These are phyloP conservation scores for Podaxis carcinomalis DNA, from an alignment of 768 basidiomycete species.

Conservation along the genomic window DNA sequence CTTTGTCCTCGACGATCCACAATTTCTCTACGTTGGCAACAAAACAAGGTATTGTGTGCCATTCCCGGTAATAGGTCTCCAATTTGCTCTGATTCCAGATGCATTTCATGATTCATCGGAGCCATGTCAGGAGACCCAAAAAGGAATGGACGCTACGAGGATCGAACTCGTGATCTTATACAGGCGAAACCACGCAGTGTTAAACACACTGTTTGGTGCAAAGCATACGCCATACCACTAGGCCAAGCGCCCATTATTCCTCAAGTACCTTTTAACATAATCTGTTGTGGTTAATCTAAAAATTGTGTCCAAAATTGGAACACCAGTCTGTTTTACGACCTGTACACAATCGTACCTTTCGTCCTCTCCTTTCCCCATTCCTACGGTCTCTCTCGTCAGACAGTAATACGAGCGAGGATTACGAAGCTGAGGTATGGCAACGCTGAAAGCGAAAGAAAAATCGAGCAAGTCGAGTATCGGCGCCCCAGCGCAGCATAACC, in stretches of 20 bases:
- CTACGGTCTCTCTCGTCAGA: background rate
- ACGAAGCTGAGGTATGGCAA: conserved; percentile 5
- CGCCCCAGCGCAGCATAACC: conserved; percentile 58
- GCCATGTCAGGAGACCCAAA: background rate
- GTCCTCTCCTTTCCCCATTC: background rate
- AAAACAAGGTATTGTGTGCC: too few relatives aligned
- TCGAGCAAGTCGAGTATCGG: conserved; percentile 32
- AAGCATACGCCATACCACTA: conserved; percentile 63
- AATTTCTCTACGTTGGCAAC: too few relatives aligned
- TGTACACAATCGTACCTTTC: background rate
- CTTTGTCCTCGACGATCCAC: too few relatives aligned
- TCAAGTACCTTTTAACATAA: background rate
- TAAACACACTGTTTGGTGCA: conserved; percentile 26
- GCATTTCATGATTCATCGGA: too few relatives aligned
- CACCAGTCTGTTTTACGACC: background rate
- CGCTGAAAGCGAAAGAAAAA: conserved; percentile 15
- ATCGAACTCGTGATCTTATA: conserved; percentile 58
- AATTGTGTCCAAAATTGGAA: background rate
- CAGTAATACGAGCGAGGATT: background rate
- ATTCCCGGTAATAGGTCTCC: too few relatives aligned
- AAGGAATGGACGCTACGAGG: conserved; percentile 42
- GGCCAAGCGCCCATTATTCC: conserved; percentile 40
- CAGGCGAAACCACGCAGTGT: conserved; percentile 21
- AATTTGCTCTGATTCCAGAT: too few relatives aligned
- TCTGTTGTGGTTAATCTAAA: too few relatives aligned